These are phyloP conservation scores for Pleurozium schreberi DNA, from an alignment of 225 moss, liverwort and hornwort genomes.

Conservation along the genomic window DNA sequence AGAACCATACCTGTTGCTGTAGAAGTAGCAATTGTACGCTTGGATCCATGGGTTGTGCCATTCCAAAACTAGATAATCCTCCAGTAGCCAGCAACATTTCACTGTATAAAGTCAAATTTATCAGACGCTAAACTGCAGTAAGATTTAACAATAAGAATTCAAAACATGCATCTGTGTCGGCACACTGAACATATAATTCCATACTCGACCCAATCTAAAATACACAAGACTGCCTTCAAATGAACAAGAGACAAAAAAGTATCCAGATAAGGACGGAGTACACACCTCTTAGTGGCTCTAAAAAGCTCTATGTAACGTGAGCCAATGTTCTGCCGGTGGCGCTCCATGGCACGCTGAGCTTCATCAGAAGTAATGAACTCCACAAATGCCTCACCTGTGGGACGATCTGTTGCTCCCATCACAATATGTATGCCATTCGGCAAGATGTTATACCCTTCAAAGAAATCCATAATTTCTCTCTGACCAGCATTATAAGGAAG, in stretches of 20 bases:
- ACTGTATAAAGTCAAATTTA: constrained; percentile 14
- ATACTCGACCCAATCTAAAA: neutral
- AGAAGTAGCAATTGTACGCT: constrained; percentile 84
- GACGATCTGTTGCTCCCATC: constrained; percentile 99
- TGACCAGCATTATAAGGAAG: constrained; percentile 99
- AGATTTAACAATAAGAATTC: neutral
- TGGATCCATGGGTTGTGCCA: constrained; percentile 93
- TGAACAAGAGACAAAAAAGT: neutral
- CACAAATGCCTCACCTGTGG: constrained; percentile 98
- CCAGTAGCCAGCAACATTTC: constrained; percentile 97
- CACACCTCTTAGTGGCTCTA: constrained; percentile 92
- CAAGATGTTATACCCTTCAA: constrained; percentile 89
- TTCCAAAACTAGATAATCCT: constrained; percentile 87
- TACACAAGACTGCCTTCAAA: neutral
- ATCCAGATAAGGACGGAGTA: neutral
- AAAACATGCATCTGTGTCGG: neutral
- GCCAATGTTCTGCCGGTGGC: constrained; percentile 96
- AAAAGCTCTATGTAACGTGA: constrained; percentile 97
- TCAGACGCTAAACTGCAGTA: neutral
- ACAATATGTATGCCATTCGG: constrained; percentile 97
- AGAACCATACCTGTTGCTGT: constrained; percentile 75
- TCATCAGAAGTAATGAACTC: constrained; percentile 91
- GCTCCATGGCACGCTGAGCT: constrained; percentile 99
- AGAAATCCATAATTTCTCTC: constrained; percentile 99
- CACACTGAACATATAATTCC: neutral